Evolutionary conservation across 345 rosid species (phyloP).

Genomic region (Cochlearia excelsa): DNA sequence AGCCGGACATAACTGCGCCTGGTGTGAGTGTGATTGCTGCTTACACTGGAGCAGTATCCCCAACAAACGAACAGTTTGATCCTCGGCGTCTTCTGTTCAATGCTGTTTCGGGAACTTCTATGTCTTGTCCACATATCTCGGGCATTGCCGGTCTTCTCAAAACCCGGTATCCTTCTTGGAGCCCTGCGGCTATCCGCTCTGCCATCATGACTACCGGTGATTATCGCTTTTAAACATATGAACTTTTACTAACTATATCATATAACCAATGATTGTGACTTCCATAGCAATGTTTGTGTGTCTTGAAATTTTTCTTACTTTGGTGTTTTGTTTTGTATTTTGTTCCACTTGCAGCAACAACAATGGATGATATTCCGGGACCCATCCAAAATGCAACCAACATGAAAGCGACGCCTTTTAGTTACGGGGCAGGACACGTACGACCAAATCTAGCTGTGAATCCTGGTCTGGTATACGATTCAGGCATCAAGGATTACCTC

Average conservation of each 20-base stretch:
- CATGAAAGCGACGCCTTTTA: constrained; percentile 60
- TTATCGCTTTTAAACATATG: no score
- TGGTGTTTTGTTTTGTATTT: not conserved
- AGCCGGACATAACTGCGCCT: constrained; percentile 89
- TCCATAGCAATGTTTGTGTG: not conserved
- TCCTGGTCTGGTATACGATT: constrained; percentile 80
- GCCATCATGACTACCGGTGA: constrained; percentile 86
- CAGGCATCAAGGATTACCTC: constrained; percentile 51
- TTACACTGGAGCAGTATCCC: constrained; percentile 52
- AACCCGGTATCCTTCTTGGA: constrained; percentile 70
- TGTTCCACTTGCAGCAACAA: constrained; percentile 40
- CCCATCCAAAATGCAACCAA: constrained; percentile 44
- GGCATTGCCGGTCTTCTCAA: constrained; percentile 75
- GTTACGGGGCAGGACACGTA: constrained; percentile 77
- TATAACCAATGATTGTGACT: no score
- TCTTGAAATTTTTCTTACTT: not conserved
- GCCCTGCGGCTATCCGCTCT: constrained; percentile 77
- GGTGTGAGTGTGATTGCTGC: constrained; percentile 83
- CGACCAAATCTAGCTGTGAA: constrained; percentile 74
- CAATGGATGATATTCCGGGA: constrained; percentile 47
- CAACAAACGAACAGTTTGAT: constrained; percentile 50
- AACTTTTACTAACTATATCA: no score
- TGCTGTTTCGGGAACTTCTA: constrained; percentile 69
- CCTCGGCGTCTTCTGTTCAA: constrained; percentile 52
- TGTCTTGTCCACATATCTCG: constrained; percentile 88